These are phyloP conservation scores for Neurospora sp. DNA, from an alignment of 495 filamentous ascomycete species.

Conservation along the genomic window DNA sequence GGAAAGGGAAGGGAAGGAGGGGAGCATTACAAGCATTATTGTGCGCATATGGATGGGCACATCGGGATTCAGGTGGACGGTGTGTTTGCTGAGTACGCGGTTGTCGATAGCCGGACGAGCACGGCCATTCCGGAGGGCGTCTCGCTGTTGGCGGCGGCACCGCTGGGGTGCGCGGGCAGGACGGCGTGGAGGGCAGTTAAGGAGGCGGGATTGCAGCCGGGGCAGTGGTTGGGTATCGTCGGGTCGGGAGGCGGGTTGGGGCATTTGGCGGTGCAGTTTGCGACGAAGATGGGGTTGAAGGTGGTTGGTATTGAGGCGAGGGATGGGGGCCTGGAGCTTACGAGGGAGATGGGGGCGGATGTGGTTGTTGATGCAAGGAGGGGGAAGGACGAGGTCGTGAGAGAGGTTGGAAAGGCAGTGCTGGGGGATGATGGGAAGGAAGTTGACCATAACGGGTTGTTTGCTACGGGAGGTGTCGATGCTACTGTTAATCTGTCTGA, in stretches of 20 bases:
- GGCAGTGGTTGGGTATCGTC: slow-evolving; percentile 42
- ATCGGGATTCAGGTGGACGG: slow-evolving; percentile 40
- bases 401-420: slow-evolving; percentile 36
- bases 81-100: slow-evolving; percentile 43
- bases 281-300: slow-evolving; percentile 39
- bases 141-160: slow-evolving; percentile 39
- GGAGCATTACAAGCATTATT: slow-evolving; percentile 38
- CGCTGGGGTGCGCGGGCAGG: slow-evolving; percentile 47
- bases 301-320: slow-evolving; percentile 47
- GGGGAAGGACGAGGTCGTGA: slow-evolving; percentile 33
- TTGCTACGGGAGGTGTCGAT: slow-evolving; percentile 27
- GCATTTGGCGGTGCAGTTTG: slow-evolving; percentile 46
- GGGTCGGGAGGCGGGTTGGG: slow-evolving; percentile 51
- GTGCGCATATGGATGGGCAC: slow-evolving; percentile 16
- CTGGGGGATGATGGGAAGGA: slow-evolving; percentile 33
- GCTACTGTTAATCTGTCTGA: slow-evolving; percentile 39
- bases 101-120: slow-evolving; percentile 34
- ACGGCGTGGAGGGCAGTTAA: slow-evolving; percentile 43
- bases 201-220: slow-evolving; percentile 31
- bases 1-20: slow-evolving; percentile 1
- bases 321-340: slow-evolving; percentile 40
- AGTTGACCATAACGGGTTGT: slow-evolving; percentile 36
- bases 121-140: slow-evolving; percentile 38
- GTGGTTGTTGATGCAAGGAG: slow-evolving; percentile 41
- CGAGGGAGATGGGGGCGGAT: slow-evolving; percentile 36